These are phyloP conservation scores for Kuraishia molischiana DNA, from an alignment of 805 yeast genomes.

Conservation along the genomic window DNA sequence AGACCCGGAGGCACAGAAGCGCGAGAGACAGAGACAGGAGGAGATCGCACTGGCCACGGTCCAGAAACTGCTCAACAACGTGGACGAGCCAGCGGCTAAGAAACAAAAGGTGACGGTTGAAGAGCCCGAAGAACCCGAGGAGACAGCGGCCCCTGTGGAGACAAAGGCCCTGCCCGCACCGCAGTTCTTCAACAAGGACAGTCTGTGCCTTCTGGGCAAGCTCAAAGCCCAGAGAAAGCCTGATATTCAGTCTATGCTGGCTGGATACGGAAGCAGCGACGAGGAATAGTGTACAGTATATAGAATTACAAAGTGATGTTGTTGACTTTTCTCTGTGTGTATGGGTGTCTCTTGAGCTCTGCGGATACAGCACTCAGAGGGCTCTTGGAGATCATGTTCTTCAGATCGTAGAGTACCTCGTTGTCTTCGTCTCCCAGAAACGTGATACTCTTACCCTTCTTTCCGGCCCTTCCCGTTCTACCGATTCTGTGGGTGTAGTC, in stretches of 20 bases:
- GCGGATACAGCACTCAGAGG: constrained; percentile 27
- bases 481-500: constrained; percentile 91
- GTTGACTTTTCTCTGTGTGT: constrained; percentile 7
- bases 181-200: background rate
- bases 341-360: constrained; percentile 21
- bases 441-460: constrained; percentile 65
- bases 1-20: constrained; percentile 50
- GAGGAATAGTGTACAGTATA: background rate
- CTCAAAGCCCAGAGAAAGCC: background rate
- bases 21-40: constrained; percentile 39
- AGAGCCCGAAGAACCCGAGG: constrained; percentile 2
- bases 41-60: constrained; percentile 47
- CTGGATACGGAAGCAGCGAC: constrained; percentile 1
- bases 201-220: background rate
- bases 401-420: constrained; percentile 39
- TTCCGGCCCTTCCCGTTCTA: constrained; percentile 94
- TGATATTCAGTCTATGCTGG: background rate
- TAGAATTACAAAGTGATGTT: constrained; percentile 2
- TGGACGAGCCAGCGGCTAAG: constrained; percentile 13
- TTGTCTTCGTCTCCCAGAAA: constrained; percentile 53
- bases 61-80: constrained; percentile 24
- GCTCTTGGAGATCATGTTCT: constrained; percentile 34
- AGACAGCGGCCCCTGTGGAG: background rate
- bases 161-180: background rate
- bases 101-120: constrained; percentile 13